Evolutionary conservation across 257 asterid species (phyloP), one percentile per base, ranked within the genome.

Genomic region (Plantago ovata): DNA sequence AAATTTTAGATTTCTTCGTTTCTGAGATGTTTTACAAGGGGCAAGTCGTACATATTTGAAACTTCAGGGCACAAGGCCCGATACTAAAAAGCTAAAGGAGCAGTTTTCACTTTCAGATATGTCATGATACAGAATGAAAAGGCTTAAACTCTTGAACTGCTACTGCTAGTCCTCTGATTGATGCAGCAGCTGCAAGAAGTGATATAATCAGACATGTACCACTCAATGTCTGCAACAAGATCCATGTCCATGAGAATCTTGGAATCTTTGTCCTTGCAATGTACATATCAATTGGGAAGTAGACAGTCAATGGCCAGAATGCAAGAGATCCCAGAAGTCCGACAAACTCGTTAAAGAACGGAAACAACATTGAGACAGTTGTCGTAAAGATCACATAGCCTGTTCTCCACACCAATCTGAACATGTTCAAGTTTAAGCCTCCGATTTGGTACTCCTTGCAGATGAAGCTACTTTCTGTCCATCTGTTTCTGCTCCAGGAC

Each of bases 241-340:
- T 58, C 92, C 95, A 79, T 0, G 64, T 46, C 28, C 13, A 41
- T 1, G 95, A 77, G 53, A 40, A 68, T 20, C 48, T 77, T 5
- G 38, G 73, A 22, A 77, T 43, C 62, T 60, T 77, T 3, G 68
- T 14, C 42, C 69, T 70, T 1, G 74, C 67, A 1, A 85, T 55
- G 61, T 81, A 81, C 86, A 85, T 83, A 63, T 81, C 84, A 23
- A 79, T 64, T 1, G 96, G 90, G 55, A 83, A 83, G 45, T 67
- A 82, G 2, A 87, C 83, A 0, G 90, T 74, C 45, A 85, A 47
- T 6, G 95, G 94, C 85, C 86, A 88, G 62, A 88, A 88, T 1
- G 88, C 45, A 24, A 64, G 53, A 2, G 95, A 85, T 13, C 95
- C 95, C 1, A 85, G 51, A 3, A 88, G 77, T 9, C 95, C 96